Percentiles rank a stretch among this genome's conserved stretches.
Evolutionary conservation across 1,139 yeast genomes (phyloP).

Genomic region (Geotrichum candidum): DNA sequence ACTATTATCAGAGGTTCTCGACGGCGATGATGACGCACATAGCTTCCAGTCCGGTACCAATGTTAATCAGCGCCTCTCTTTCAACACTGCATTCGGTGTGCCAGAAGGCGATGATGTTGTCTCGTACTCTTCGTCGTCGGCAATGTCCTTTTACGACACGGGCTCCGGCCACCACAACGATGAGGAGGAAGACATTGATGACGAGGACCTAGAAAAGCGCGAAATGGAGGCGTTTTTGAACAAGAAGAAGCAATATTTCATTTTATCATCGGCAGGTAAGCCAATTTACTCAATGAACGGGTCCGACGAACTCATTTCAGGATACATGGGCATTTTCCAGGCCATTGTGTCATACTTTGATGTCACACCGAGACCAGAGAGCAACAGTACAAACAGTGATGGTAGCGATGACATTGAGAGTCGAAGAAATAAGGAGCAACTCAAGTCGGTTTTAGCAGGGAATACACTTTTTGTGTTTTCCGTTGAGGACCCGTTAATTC

Average conservation of each 20-base stretch:
- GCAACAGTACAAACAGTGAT: neutral
- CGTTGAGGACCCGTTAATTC: conserved; percentile 61
- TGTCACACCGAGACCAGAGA: conserved; percentile 25
- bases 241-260: conserved; percentile 63
- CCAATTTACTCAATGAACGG: conserved; percentile 85
- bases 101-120: conserved; percentile 7
- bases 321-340: conserved; percentile 61
- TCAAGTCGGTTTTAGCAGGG: conserved; percentile 30
- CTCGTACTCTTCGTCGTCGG: conserved; percentile 6
- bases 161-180: neutral
- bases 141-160: conserved; percentile 5
- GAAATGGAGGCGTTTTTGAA: conserved; percentile 38
- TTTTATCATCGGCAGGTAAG: conserved; percentile 88
- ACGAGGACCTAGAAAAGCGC: conserved; percentile 18
- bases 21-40: conserved; percentile 12
- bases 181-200: conserved; percentile 14
- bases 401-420: conserved; percentile 1
- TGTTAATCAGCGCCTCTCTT: neutral
- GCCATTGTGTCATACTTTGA: conserved; percentile 60
- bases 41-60: neutral
- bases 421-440: conserved; percentile 18
- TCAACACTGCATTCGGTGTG: neutral
- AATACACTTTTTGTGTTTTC: conserved; percentile 53
- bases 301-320: conserved; percentile 59
- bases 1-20: conserved; percentile 26